Evolutionary conservation across 768 basidiomycete species (phyloP).

Genomic region (Lentinula edodes): DNA sequence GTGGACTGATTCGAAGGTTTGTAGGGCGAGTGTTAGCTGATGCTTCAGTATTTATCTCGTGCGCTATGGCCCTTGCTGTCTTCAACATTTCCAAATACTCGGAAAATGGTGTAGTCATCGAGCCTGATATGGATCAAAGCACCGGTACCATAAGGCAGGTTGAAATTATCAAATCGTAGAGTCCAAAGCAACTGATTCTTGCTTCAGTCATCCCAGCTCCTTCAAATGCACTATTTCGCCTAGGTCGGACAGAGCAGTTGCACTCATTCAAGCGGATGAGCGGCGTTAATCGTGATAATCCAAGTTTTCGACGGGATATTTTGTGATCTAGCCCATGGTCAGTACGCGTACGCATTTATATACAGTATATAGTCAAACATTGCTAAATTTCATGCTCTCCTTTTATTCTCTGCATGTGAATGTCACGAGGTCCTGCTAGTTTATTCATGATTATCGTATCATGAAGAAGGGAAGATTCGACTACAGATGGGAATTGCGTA

Average conservation of each 20-base stretch:
- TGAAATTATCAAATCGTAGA: neutral
- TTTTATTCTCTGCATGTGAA: too few relatives aligned
- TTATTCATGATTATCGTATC: too few relatives aligned
- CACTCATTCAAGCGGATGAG: constrained; percentile 9
- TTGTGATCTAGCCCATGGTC: too few relatives aligned
- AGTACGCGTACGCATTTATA: too few relatives aligned
- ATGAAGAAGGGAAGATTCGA: too few relatives aligned
- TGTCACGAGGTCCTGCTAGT: too few relatives aligned
- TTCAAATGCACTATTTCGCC: constrained; percentile 15
- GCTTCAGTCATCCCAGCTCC: constrained; percentile 14
- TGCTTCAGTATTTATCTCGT: constrained; percentile 15
- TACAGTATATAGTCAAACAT: too few relatives aligned
- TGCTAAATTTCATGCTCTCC: too few relatives aligned
- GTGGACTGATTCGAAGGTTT: neutral
- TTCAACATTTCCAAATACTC: constrained; percentile 17
- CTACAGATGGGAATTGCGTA: too few relatives aligned
- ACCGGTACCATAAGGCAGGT: constrained; percentile 30
- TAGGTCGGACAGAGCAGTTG: constrained; percentile 14
- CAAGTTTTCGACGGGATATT: too few relatives aligned
- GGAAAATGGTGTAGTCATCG: constrained; percentile 11
- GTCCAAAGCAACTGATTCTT: neutral
- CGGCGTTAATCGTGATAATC: neutral
- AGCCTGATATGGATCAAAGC: constrained; percentile 26
- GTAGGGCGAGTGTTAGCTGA: constrained; percentile 21
- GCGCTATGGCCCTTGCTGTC: constrained; percentile 17